phyloP scores from a whole-genome alignment of 2,329 filamentous ascomycete species.

The Paracoccidioides lutzii region DNA sequence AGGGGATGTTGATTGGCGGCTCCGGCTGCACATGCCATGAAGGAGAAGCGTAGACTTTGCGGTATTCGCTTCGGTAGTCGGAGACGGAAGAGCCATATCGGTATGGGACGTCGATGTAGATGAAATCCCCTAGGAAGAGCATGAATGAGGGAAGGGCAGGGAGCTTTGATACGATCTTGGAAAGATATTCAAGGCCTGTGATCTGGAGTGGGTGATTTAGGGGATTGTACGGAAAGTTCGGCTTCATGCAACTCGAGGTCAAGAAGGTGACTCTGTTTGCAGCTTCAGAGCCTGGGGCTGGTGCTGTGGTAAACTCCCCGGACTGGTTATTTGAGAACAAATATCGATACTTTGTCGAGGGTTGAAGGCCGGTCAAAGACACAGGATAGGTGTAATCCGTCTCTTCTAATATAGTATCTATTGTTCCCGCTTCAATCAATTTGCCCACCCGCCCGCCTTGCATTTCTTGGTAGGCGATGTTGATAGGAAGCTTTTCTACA shows the following conservation, averaged over 20 bases:
- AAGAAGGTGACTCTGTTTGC: conserved; percentile 75
- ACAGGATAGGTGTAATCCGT: conserved; percentile 74
- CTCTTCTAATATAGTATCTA: conserved; percentile 54
- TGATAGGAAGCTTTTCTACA: conserved; percentile 59
- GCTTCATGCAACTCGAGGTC: conserved; percentile 84
- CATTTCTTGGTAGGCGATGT: conserved; percentile 45
- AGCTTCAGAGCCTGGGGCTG: conserved; percentile 50
- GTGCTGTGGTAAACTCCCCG: conserved; percentile 68
- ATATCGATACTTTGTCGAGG: conserved; percentile 71
- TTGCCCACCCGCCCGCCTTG: conserved; percentile 19
- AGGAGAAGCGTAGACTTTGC: conserved; percentile 88
- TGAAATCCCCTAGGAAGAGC: conserved; percentile 43
- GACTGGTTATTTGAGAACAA: conserved; percentile 73
- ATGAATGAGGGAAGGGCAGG: conserved; percentile 47
- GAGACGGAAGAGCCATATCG: conserved; percentile 59
- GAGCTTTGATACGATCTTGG: conserved; percentile 56
- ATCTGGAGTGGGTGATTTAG: conserved; percentile 72
- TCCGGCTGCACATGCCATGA: conserved; percentile 60
- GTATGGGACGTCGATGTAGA: conserved; percentile 61
- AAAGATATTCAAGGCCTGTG: conserved; percentile 64
- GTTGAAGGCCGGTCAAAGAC: conserved; percentile 51
- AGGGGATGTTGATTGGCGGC: conserved; percentile 56
- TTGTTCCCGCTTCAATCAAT: conserved; percentile 54
- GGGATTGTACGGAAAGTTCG: conserved; percentile 77
- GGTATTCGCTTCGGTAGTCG: conserved; percentile 81